phyloP scores from a whole-genome alignment of 2,329 filamentous ascomycete genomes.

The Pseudocercospora ulei region DNA sequence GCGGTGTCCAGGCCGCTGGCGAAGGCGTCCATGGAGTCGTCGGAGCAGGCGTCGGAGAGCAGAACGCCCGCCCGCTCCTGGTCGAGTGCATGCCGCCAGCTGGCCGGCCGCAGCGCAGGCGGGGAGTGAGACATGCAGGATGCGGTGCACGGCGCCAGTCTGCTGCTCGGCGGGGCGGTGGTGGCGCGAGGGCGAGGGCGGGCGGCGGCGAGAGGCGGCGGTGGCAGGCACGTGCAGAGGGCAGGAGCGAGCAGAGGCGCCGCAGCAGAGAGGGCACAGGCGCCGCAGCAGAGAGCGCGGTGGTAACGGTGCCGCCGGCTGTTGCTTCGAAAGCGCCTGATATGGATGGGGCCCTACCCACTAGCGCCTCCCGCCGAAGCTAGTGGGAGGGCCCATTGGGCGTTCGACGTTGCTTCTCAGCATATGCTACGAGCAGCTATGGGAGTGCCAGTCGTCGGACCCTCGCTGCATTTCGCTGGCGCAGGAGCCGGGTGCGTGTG shows the following conservation, averaged over 20 bases:
- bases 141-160: conserved; percentile 6
- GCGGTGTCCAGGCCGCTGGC: conserved; percentile 19
- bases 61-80: conserved; percentile 22
- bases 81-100: conserved; percentile 17
- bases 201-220: neutral
- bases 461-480: neutral
- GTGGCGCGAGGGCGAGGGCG: neutral
- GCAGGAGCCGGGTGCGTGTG: conserved; percentile 2
- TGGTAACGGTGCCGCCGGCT: neutral
- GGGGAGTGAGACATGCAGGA: conserved; percentile 22
- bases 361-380: conserved; percentile 4
- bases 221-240: conserved; percentile 15
- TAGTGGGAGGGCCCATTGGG: conserved; percentile 3
- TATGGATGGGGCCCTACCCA: neutral
- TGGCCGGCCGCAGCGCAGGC: conserved; percentile 21
- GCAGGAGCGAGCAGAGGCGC: too few species aligned
- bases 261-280: too few species aligned
- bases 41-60: conserved; percentile 20
- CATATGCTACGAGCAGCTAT: conserved; percentile 1
- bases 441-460: conserved; percentile 2
- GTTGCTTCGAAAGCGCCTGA: conserved; percentile 7
- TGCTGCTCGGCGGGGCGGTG: conserved; percentile 2
- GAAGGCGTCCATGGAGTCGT: conserved; percentile 23
- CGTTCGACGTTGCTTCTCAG: conserved; percentile 4
- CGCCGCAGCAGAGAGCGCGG: too few species aligned